phyloP scores from a whole-genome alignment of 176 grass and related monocot species.

The Oryza australiensis region DNA sequence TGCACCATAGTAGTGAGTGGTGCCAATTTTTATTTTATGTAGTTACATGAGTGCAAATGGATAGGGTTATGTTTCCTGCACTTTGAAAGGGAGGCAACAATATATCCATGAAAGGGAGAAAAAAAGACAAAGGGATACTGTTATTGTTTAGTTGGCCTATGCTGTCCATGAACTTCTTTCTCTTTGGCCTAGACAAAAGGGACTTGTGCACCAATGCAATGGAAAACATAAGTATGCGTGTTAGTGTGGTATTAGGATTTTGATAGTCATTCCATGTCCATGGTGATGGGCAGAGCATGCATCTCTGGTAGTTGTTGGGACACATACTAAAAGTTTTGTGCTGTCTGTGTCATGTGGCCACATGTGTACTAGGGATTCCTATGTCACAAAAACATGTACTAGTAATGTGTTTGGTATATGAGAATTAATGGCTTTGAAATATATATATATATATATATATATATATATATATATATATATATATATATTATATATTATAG shows the following conservation, averaged over 20 bases:
- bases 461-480: background rate
- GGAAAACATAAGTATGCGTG: background rate
- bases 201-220: background rate
- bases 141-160: background rate
- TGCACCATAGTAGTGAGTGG: constrained; percentile 25
- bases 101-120: background rate
- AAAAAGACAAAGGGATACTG: background rate
- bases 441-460: background rate
- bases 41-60: constrained; percentile 22
- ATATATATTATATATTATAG: too few species aligned
- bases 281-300: background rate
- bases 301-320: background rate
- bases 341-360: background rate
- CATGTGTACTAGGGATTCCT: background rate
- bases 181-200: background rate
- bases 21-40: constrained; percentile 42
- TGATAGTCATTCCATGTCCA: background rate
- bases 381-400: background rate
- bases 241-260: background rate
- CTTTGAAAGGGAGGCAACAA: constrained; percentile 34
- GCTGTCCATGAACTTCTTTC: background rate
- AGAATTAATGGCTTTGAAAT: background rate
- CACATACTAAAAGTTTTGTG: background rate
- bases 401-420: background rate
- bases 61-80: constrained; percentile 32